Conservation (phyloP, 2,329 filamentous ascomycete species). For the Colletotrichum truncatum region DNA sequence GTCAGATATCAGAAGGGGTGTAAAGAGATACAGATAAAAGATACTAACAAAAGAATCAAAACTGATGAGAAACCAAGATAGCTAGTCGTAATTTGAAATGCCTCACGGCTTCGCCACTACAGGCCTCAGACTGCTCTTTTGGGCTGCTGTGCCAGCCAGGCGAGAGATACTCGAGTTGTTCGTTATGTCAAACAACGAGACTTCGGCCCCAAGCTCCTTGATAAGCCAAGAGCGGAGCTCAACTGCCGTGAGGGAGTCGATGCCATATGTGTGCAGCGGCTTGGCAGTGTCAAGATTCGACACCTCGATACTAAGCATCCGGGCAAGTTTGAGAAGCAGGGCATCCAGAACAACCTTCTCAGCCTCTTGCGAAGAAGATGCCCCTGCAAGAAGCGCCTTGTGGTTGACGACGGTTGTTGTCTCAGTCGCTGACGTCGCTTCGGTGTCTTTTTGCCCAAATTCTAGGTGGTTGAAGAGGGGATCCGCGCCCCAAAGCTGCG, state of each 20-base stretch:
- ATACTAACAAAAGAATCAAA: too few species aligned
- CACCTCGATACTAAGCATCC: slow-evolving; percentile 31
- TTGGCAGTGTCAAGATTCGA: slow-evolving; percentile 34
- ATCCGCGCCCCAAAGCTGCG: slow-evolving; percentile 34
- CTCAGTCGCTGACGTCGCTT: neutral
- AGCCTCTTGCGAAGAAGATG: slow-evolving; percentile 33
- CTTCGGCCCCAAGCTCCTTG: slow-evolving; percentile 51
- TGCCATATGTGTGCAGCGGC: slow-evolving; percentile 34
- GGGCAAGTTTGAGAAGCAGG: slow-evolving; percentile 34
- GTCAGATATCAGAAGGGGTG: too few species aligned
- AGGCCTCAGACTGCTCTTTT: slow-evolving; percentile 35
- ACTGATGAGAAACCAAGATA: too few species aligned
- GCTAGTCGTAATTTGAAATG: too few species aligned
- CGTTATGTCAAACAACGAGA: slow-evolving; percentile 56
- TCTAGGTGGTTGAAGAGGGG: slow-evolving; percentile 36
- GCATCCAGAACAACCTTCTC: slow-evolving; percentile 35
- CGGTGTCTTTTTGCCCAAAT: neutral
- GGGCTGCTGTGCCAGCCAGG: slow-evolving; percentile 35
- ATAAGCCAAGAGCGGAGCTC: slow-evolving; percentile 57
- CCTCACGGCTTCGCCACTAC: too few species aligned
- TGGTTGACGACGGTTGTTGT: slow-evolving; percentile 27
- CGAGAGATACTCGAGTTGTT: slow-evolving; percentile 38
- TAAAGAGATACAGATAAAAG: too few species aligned
- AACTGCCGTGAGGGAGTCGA: slow-evolving; percentile 39
- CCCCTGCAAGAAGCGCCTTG: slow-evolving; percentile 31